Evolutionary conservation across 2,329 filamentous ascomycete genomes (phyloP), one percentile per base, ranked within the genome.

Genomic region (Thelonectria rubi): DNA sequence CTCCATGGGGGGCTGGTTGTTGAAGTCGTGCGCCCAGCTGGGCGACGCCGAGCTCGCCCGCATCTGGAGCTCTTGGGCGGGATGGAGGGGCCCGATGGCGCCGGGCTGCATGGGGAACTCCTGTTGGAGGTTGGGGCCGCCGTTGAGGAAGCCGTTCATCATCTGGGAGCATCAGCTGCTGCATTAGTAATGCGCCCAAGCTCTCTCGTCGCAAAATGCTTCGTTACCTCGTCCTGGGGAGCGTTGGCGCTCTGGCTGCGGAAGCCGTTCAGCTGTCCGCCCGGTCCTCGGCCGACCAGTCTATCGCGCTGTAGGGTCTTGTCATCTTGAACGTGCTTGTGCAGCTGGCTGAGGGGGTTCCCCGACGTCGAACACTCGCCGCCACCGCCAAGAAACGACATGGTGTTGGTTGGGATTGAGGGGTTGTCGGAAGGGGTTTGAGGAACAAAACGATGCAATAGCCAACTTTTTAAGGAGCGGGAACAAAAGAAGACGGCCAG

Each of bases 261-360:
- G 82, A 97, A 94, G 72, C 91, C 87, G 75, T 91, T 90, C 72
- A 91, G 84, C 72, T 90, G 82, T 8, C 86, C 89, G 45, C 86
- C 88, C 0, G 91, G 90, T 0, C 88, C 89, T 67, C 90, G 84
- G 65, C 92, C 92, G 62, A 92, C 89, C 64, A 98, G 83, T 62
- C 95, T 88, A 78, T 99, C 95, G 73, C 94, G 86, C 80, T 98
- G 95, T 60, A 98, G 82, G 60, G 92, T 95, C 80, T 94, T 97
- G 82, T 99, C 95, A 84, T 97, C 93, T 75, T 96, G 92, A 59
- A 95, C 92, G 78, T 97, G 94, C 80, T 99, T 99, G 67, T 94
- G 93, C 78, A 99, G 97, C 83, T 98, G 95, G 76, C 92, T 94
- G 73, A 99, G 88, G 60, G 96, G 95, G 79, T 99, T 99, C 74